phyloP scores from a whole-genome alignment of 2,329 filamentous ascomycete species.

The Fusarium oxysporum region DNA sequence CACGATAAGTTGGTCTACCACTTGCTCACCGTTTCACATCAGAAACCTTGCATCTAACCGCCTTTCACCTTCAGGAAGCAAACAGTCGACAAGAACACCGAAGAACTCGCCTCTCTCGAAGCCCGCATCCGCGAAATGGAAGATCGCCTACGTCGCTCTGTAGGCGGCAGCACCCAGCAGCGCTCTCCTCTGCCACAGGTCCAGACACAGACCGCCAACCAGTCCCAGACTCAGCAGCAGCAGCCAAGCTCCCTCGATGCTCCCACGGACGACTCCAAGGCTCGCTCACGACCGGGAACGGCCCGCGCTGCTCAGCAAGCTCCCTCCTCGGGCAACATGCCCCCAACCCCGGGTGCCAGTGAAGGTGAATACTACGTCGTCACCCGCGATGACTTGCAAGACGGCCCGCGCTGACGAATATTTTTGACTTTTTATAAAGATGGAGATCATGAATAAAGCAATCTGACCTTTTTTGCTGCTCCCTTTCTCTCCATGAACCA shows the following conservation, averaged over 20 bases:
- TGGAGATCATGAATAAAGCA: slow-evolving; percentile 52
- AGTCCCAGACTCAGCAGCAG: slow-evolving; percentile 33
- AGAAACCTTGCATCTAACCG: slow-evolving; percentile 3
- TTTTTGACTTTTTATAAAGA: slow-evolving; percentile 48
- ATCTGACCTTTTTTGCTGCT: slow-evolving; percentile 12
- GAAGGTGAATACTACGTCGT: slow-evolving; percentile 69
- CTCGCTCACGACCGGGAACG: slow-evolving; percentile 66
- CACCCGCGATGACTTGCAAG: slow-evolving; percentile 47
- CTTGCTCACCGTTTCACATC: slow-evolving; percentile 7
- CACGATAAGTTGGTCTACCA: slow-evolving; percentile 77
- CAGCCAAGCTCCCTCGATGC: slow-evolving; percentile 34
- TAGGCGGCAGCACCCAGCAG: slow-evolving; percentile 26
- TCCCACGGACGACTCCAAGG: slow-evolving; percentile 50
- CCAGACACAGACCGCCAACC: slow-evolving; percentile 29
- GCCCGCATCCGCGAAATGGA: slow-evolving; percentile 87
- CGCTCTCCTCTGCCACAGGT: slow-evolving; percentile 30
- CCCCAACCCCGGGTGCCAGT: slow-evolving; percentile 70
- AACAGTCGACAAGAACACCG: slow-evolving; percentile 76
- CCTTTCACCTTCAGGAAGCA: slow-evolving; percentile 73
- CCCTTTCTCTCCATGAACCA: slow-evolving; percentile 8
- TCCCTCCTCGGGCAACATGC: slow-evolving; percentile 67
- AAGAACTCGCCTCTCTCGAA: slow-evolving; percentile 88
- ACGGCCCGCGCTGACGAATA: slow-evolving; percentile 48
- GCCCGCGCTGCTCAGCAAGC: slow-evolving; percentile 63
- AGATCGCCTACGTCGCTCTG: slow-evolving; percentile 70